Evolutionary conservation across 805 yeast species (phyloP), one percentile per base, ranked within the genome.

Genomic region (Metschnikowia reukaufii): DNA sequence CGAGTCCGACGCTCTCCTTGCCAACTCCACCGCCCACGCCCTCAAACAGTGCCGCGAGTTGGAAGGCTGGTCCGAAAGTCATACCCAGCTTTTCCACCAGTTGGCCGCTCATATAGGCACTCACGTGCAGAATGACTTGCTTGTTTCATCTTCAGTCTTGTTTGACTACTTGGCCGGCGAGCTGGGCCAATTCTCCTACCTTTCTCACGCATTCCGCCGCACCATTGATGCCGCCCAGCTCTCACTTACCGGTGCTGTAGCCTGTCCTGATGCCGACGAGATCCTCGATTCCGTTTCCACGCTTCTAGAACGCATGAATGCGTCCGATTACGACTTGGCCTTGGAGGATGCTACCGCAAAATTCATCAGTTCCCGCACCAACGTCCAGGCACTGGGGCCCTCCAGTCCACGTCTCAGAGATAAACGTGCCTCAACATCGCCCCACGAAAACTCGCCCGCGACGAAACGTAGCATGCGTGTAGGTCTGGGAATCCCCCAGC

Each of bases 11-110:
- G 63, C 71, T 31, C 75, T 81, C 4, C 57, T 81, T 12, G 60
- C 66, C 25, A 75, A 73, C 13, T 73, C 83, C 5, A 67, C 77
- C 1, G 64, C 63, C 4, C 74, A 70, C n/a, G 70, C 78, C 4
- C 55, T 78, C n/a, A 64, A 66, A 29, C 72, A 73, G 44, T 60
- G 84, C 16, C 58, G 67, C 33, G 84, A 83, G 44, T 61, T 76
- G 54, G 84, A 81, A 29, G 67, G 75, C 4, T 86, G 91, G 90
- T 55, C 68, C 13, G 71, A 67, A 0, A 55, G 60, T 27, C 80
- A 81, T 60, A 65, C 76, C 2, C 44, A 59, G 1, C 48, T 72
- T 0, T 79, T 76, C 46, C 73, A 77, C 13, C 57, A 65, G 2
- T 63, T 71, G 38, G 58, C 81, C 4, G 61, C 65, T 0, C 58